Percentiles rank a stretch among this genome's conserved stretches.
Conservation (phyloP, 495 filamentous ascomycete species). For the Tirmania nivea region DNA sequence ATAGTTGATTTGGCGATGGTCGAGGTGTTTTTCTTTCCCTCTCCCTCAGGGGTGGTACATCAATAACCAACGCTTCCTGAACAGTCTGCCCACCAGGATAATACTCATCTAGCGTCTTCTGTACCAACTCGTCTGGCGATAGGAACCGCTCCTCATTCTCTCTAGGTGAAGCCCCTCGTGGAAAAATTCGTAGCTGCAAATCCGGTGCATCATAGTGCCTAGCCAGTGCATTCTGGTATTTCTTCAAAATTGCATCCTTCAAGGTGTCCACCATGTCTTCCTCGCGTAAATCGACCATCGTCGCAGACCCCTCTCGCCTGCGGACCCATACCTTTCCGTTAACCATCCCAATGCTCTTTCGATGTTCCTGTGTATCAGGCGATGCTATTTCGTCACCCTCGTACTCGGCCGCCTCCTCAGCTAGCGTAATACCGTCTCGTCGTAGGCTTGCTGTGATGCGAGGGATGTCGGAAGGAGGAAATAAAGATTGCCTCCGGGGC, state of each 20-base stretch:
- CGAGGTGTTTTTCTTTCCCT: constrained; percentile 51
- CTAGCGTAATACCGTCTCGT: constrained; percentile 1
- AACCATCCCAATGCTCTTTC: constrained; percentile 27
- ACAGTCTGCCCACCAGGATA: constrained; percentile 76
- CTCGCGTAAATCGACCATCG: constrained; percentile 60
- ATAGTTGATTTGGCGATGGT: constrained; percentile 37
- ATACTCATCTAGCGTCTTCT: constrained; percentile 55
- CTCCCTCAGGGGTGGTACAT: constrained; percentile 36
- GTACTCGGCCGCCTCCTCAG: background rate
- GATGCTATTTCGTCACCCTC: constrained; percentile 8
- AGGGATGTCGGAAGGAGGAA: constrained; percentile 5
- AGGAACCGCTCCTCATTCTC: constrained; percentile 37
- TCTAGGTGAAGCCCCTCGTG: constrained; percentile 9
- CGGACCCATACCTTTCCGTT: constrained; percentile 87
- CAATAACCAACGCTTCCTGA: constrained; percentile 79
- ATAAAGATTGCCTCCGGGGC: constrained; percentile 26
- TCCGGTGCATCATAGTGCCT: constrained; percentile 78
- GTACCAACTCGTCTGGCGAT: constrained; percentile 71
- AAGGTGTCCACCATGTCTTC: constrained; percentile 91
- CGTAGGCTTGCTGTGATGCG: background rate
- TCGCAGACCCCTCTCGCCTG: constrained; percentile 62
- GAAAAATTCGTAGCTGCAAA: constrained; percentile 42
- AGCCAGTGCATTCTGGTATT: constrained; percentile 83
- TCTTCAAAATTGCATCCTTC: constrained; percentile 72
- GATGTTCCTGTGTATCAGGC: constrained; percentile 13